Evolutionary conservation across 306 rosid species (phyloP), one percentile per base, ranked within the genome.

Genomic region (Vachellia collinsii): DNA sequence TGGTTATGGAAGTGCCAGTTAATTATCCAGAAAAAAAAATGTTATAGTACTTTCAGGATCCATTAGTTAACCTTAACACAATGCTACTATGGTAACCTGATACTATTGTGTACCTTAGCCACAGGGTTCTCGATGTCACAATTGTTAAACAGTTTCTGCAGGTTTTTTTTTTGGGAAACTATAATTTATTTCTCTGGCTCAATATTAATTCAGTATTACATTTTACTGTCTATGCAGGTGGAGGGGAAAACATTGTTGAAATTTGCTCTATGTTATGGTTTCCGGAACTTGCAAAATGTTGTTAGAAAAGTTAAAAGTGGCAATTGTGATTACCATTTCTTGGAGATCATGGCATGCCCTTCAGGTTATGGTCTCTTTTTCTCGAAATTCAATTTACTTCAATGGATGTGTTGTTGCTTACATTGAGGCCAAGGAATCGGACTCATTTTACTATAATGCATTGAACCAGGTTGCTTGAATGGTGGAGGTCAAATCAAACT

Each of bases 261-360:
- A 78, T 93, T 90, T 69, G 97, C 98, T 65, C 82, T 93, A 7
- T 95, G 98, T 82, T 95, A 92, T 84, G 99, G 97, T 82, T 95
- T 93, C 78, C 96, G 98, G 29, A 95, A 95, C 85, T 84, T 91
- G 78, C 98, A 90, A 88, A 95, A 90, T n/a, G 76, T 86, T 54
- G 97, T 93, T 79, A 84, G 98, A 82, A 93, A 87, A 82, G 85
- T 93, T 37, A 95, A 90, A 89, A 82, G 46, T 51, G 93, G 91
- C 54, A 93, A 93, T 87, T 91, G 93, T 22, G 96, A 93, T 72
- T 95, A 91, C 87, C 92, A 91, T 81, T 95, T 90, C 80, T 79
- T 95, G 74, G 98, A 95, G 87, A 93, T 95, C 77, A 95, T 95
- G 99, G 99, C 99, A 7, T 95, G 99, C 84, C 99, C 99, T 68